Base-by-base conservation (phyloP, 441 rosid species). In the Adansonia madagascariensis region DNA sequence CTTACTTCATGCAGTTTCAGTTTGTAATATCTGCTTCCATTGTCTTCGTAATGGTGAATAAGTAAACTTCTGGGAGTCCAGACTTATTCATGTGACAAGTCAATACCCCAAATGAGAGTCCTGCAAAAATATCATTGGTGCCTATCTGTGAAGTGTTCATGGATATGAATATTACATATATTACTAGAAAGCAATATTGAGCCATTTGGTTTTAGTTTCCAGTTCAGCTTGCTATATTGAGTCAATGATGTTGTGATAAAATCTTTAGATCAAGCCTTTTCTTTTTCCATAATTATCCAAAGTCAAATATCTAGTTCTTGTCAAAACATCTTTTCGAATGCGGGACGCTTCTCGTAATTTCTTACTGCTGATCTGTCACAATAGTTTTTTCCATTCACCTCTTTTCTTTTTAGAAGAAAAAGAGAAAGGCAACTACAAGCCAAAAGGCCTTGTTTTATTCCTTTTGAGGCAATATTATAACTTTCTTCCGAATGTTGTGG, bases 181-280 rank as follows among this genome's bases (percentile, higher is more conserved):
- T 68, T 44, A 17, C 18, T 66, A 22, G 53, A 66, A 44, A 44
- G 1, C 53, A 43, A 44, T 9, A 43, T 35, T 63, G 8, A 63
- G 47, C 22, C 46, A 63, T 63, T 35, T 63, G 68, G 68, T 35
- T 63, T 35, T 63, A 35, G 46, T 35, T 63, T 63, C 22, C 68
- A 6, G 68, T 63, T 63, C 18, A 63, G 39, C 46, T 7, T 27
- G 71, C 50, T 65, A 41, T 8, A 65, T 24, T 7, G 50, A 43
- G 62, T n/a, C 27, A 75, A 11, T 75, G 53, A 75, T 63, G n/a
- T 50, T 50, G 20, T 50, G 71, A 52, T 31, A 47, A 50, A 22
- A 53, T 50, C 18, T 31, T 63, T 53, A 20, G 5, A n/a, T 31
- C 43, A 27, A 22, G 9, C 52, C 41, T 44, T 75, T 17, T 65